Evolutionary conservation across 73 alveolate genomes (phyloP), one percentile per base, ranked within the genome.

Genomic region (Tetrahymena elliotti): DNA sequence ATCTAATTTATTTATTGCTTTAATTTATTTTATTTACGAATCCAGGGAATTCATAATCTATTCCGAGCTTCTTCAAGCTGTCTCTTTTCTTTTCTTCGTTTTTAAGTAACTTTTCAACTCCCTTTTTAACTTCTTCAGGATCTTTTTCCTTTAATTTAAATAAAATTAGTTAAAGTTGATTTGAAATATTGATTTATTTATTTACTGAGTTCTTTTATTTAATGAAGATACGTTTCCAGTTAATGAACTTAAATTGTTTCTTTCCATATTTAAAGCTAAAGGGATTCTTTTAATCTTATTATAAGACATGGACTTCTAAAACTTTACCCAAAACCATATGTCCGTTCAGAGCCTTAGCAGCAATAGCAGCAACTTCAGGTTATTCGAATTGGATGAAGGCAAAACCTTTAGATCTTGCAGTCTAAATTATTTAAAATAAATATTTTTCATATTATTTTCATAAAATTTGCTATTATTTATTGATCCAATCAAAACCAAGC

Each of bases 321-420:
- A 97, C 96, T 95, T 97, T 98, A 41, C 98, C 99, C 93, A 97
- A 98, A 95, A 99, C 94, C 36, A 98, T 93, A 96, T 98, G 98
- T 83, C 98, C 98, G 93, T 99, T 93, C 99, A 99, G 97, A 12
- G 99, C 97, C 94, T 98, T 93, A 15, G 99, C 99, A 35, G 99
- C 99, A 38, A 98, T 96, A 84, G 96, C 93, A 13, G 99, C 99
- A 9, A 97, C 97, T 83, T 98, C 98, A 83, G 97, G 98, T 68
- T 98, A 98, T 8, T 96, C 98, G 84, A 98, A 99, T 96, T 99
- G 98, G 40, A 99, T 96, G 94, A 98, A 99, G 38, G 99, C 99
- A 97, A 98, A 99, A n/a, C 99, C 99, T 84, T 97, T 97, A 35
- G 99, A 96, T 95, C 99, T 97, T 38, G 98, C 99, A 37, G 99